Percentiles rank a stretch among this genome's conserved stretches.
These are phyloP conservation scores for Neltuma alba DNA, from an alignment of 306 rosid species.

Conservation along the genomic window DNA sequence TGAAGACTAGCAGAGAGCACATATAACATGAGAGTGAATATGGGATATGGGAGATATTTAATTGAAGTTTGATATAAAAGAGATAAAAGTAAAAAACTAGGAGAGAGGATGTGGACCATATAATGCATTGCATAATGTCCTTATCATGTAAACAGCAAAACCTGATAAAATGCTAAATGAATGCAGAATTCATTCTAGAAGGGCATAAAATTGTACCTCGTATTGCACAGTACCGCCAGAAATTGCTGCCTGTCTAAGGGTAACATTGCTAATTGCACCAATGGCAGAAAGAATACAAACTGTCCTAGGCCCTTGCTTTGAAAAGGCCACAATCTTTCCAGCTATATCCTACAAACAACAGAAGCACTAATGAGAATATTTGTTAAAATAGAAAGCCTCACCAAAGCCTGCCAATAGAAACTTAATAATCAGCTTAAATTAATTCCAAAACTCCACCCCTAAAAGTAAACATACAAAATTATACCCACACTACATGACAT, in stretches of 20 bases:
- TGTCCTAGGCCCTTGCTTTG: slow-evolving; percentile 88
- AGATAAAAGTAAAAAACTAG: not conserved
- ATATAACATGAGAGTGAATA: not conserved
- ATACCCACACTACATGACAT: slow-evolving; percentile 2
- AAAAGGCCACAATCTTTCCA: slow-evolving; percentile 64
- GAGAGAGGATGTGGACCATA: not conserved
- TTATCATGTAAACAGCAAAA: slow-evolving; percentile 1
- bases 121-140: slow-evolving; percentile 3
- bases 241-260: slow-evolving; percentile 70
- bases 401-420: slow-evolving; percentile 1
- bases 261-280: slow-evolving; percentile 75
- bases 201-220: slow-evolving; percentile 56
- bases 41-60: not conserved
- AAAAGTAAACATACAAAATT: not conserved
- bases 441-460: not conserved
- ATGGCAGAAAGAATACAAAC: slow-evolving; percentile 88
- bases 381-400: slow-evolving; percentile 11
- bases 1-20: not conserved
- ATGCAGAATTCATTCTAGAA: slow-evolving; percentile 13
- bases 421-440: not conserved
- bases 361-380: slow-evolving; percentile 31
- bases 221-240: slow-evolving; percentile 71
- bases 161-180: slow-evolving; percentile 12
- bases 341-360: slow-evolving; percentile 73
- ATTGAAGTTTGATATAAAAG: not conserved